Conservation (phyloP, 495 filamentous ascomycete species). For the Monascus purpureus region DNA sequence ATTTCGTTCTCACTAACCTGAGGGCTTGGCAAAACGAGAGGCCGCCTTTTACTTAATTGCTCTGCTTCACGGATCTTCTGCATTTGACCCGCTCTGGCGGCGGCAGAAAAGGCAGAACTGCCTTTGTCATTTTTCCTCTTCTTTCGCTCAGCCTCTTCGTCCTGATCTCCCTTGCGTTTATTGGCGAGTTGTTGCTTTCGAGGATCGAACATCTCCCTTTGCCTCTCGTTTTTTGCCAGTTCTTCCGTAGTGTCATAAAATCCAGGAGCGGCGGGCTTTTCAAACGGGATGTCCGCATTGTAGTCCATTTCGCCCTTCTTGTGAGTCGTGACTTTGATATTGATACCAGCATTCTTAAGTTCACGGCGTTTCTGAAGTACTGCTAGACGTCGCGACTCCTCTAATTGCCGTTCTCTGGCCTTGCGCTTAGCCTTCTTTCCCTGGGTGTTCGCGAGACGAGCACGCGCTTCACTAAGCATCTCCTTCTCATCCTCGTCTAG, state of each 20-base stretch:
- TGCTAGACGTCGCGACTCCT: constrained; percentile 82
- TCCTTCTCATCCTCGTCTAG: constrained; percentile 98
- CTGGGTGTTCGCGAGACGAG: constrained; percentile 90
- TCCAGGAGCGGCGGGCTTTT: constrained; percentile 76
- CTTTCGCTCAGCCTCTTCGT: constrained; percentile 72
- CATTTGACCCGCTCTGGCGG: constrained; percentile 85
- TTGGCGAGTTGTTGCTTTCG: constrained; percentile 90
- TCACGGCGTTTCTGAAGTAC: constrained; percentile 90
- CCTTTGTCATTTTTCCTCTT: constrained; percentile 76
- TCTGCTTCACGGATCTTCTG: constrained; percentile 94
- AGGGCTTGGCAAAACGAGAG: constrained; percentile 67
- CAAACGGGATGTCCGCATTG: constrained; percentile 96
- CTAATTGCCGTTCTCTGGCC: constrained; percentile 86
- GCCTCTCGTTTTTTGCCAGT: constrained; percentile 62
- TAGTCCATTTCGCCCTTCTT: constrained; percentile 99
- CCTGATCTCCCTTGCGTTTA: constrained; percentile 84
- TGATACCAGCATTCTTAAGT: constrained; percentile 94
- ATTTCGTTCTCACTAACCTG: constrained; percentile 88
- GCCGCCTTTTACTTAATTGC: constrained; percentile 80
- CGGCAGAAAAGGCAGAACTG: constrained; percentile 67
- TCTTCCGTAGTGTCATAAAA: constrained; percentile 92
- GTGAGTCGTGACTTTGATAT: constrained; percentile 85
- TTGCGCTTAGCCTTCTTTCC: constrained; percentile 99
- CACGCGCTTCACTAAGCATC: constrained; percentile 95
- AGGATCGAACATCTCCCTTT: constrained; percentile 81